Evolutionary conservation across 495 filamentous ascomycete genomes (phyloP), one percentile per base, ranked within the genome.

Genomic region (Aspergillus indologenus): DNA sequence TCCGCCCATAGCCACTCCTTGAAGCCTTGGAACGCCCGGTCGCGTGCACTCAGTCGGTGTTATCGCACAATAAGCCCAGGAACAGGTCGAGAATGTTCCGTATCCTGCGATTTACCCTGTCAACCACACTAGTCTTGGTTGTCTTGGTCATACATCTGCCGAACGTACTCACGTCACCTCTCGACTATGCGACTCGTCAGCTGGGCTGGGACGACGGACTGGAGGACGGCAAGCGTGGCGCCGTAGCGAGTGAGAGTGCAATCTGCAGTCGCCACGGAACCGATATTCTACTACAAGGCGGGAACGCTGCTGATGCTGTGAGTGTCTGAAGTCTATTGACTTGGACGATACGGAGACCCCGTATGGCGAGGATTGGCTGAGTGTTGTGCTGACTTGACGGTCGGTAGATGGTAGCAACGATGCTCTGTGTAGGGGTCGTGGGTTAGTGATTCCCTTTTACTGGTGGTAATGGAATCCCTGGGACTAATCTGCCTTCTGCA

Each of bases 231-330:
- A 77, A 76, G 64, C 66, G 79, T 2, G 91, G 92, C 0, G 91
- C 89, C 43, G 87, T 93, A n/a, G 89, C 91, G 1, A 87, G 84
- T 40, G 90, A 95, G 68, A 91, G 81, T 61, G 71, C 78, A 0
- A 80, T 89, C 62, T 96, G 92, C 64, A 92, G 88, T 61, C 69
- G 84, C 19, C 85, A 94, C 67, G 91, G 91, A 19, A 84, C 84
- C 12, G 81, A 91, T 15, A 79, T 92, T 45, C 68, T 96, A 46
- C 76, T 84, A 50, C 65, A 73, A 54, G 88, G 89, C 64, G 87
- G 88, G 23, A 89, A 90, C 71, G 88, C 89, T 47, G 87, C 88
- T 19, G 89, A 92, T 73, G 88, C 88, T 53, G 79, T 82, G 56
- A 65, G 79, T 71, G 2, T 53, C 22, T 5, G 19, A 1, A 48